Base-by-base conservation (phyloP, 148 eudicot species). In the Amaranthus hypochondriacus region DNA sequence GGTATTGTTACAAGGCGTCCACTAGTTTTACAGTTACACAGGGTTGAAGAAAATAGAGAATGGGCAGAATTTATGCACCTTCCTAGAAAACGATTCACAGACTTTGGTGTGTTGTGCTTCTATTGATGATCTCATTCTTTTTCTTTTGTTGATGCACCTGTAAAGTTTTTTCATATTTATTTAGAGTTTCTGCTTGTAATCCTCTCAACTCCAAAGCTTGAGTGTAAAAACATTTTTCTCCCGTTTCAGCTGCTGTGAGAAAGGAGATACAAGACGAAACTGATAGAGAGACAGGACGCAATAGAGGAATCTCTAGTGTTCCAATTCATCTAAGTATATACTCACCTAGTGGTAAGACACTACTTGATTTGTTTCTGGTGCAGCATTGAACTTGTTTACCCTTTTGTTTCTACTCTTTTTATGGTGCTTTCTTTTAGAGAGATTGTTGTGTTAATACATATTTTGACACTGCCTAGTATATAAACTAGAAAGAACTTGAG, bases 1-100 rank as follows among this genome's bases (percentile, higher is more conserved):
- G 99, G 99, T 65, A 95, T 95, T 86, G 96, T 95, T 72, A 95
- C 99, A 57, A 87, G 99, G 57, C 97, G 97, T 51, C 99, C 99
- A 76, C 99, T 95, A 84, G 99, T 95, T 56, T 76, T 95, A 58
- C 99, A 95, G 78, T 90, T 95, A 77, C 97, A 95, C 76, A 86
- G 89, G 86, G 83, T 95, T 70, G 94, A 95, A 50, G 97, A 89
- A 76, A 90, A 90, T 47, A 87, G 89, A 82, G 99, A 95, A 79
- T 95, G 95, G 92, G 99, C 88, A 15, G 99, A 95, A 80, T 95
- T 95, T 77, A 94, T 90, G 84, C 99, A 95, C 70, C 88, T 86
- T 69, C 94, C 97, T 11, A 81, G 91, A 76, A 95, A 88, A 82
- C 83, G 77, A 21, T 84, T 88, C 65, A 82, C 94, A 73, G 97